Evolutionary conservation across 2,329 filamentous ascomycete species (phyloP).

Genomic region (Ramularia endophylla): DNA sequence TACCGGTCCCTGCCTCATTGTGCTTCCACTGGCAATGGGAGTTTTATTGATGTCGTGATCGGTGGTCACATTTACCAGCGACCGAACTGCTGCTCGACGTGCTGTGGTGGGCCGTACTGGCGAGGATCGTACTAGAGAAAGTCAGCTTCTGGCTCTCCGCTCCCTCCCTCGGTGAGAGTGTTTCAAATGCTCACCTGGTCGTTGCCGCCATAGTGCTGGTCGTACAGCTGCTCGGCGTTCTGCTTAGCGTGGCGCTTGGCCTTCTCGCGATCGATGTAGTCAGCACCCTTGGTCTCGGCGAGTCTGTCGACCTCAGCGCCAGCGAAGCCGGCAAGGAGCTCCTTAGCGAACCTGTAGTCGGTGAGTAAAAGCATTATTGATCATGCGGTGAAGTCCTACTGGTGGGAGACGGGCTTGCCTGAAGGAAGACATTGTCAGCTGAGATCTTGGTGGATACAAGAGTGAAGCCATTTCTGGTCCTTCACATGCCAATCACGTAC

Average conservation of each 20-base stretch:
- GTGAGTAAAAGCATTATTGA: no score
- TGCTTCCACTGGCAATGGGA: no score
- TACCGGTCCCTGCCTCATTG: no score
- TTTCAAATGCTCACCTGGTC: constrained; percentile 26
- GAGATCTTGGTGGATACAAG: constrained; percentile 7
- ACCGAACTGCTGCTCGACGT: constrained; percentile 29
- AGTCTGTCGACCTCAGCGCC: constrained; percentile 72
- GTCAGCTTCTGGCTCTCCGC: no score
- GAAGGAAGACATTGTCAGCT: constrained; percentile 2
- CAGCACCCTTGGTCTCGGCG: constrained; percentile 51
- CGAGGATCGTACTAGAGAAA: constrained; percentile 41
- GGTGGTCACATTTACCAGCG: neutral
- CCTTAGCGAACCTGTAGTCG: constrained; percentile 84
- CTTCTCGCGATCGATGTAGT: constrained; percentile 40
- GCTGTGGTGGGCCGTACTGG: constrained; percentile 32
- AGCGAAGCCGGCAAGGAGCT: constrained; percentile 65
- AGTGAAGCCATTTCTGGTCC: no score
- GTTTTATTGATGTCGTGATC: no score
- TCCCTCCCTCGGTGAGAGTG: no score
- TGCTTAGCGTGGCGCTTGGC: constrained; percentile 35
- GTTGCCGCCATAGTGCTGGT: constrained; percentile 42
- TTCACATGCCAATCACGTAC: no score
- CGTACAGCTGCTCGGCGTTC: constrained; percentile 42
- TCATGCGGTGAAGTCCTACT: no score
- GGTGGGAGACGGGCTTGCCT: constrained; percentile 67